A percentile compares a stretch with the other conserved stretches of the same genome.
phyloP scores from a whole-genome alignment of 1,284 basidiomycete species.

The Marasmius sp. region DNA sequence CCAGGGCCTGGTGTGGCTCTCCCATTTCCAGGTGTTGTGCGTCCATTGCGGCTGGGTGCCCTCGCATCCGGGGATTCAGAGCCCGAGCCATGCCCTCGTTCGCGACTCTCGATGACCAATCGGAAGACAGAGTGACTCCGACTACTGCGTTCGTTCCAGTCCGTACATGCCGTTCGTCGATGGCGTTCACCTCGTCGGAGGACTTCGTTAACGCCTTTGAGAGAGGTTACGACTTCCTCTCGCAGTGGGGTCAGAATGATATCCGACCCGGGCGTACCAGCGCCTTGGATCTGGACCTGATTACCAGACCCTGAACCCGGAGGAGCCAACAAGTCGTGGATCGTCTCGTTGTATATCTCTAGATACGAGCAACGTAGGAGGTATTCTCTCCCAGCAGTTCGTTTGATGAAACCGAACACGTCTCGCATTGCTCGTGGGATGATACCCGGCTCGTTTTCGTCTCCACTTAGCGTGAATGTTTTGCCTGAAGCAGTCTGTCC shows the following conservation, averaged over 20 bases:
- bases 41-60: not conserved
- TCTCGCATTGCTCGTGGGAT: constrained; percentile 92
- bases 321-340: constrained; percentile 85
- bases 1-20: constrained; percentile 14
- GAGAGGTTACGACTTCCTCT: constrained; percentile 90
- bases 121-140: constrained; percentile 93
- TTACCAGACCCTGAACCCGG: constrained; percentile 51
- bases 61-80: not conserved
- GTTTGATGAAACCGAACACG: constrained; percentile 75
- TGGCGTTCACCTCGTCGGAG: constrained; percentile 86
- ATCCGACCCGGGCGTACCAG: constrained; percentile 45
- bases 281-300: constrained; percentile 74
- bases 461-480: constrained; percentile 89
- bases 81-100: constrained; percentile 43
- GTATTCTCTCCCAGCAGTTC: constrained; percentile 82
- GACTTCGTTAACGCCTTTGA: constrained; percentile 84
- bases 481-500: constrained; percentile 91
- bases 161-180: constrained; percentile 89
- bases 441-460: constrained; percentile 85
- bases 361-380: constrained; percentile 93
- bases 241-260: constrained; percentile 72
- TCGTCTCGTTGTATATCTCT: constrained; percentile 95
- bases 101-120: constrained; percentile 81
- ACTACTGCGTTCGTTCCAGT: constrained; percentile 96
- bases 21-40: constrained; percentile 2